phyloP scores from a whole-genome alignment of 225 moss, liverwort and hornwort genomes.

The Anthoceros angustus region DNA sequence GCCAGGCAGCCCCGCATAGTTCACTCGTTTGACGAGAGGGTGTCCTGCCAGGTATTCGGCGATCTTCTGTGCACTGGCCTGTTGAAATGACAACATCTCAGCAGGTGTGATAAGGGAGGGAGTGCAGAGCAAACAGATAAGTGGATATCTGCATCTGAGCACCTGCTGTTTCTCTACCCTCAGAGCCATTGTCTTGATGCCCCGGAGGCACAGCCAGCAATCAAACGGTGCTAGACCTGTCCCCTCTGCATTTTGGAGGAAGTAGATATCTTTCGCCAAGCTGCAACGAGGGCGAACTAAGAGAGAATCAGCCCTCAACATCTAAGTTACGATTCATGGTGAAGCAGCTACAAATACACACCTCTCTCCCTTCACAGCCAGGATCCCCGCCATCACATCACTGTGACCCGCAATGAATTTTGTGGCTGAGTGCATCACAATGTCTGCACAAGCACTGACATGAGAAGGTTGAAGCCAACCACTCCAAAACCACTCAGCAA shows the following conservation, averaged over 20 bases:
- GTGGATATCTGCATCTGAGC: background rate
- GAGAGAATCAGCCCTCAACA: background rate
- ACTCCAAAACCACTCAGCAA: background rate
- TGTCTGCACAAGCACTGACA: slow-evolving; percentile 26
- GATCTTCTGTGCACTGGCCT: slow-evolving; percentile 73
- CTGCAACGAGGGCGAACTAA: slow-evolving; percentile 15
- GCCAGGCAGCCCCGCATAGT: slow-evolving; percentile 71
- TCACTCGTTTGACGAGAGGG: slow-evolving; percentile 46
- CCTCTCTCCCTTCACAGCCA: slow-evolving; percentile 79
- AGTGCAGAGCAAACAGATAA: background rate
- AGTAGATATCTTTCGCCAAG: slow-evolving; percentile 55
- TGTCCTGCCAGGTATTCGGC: slow-evolving; percentile 60
- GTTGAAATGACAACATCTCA: slow-evolving; percentile 6
- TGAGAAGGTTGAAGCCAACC: background rate
- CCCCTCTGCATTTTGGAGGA: slow-evolving; percentile 68
- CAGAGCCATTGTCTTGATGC: slow-evolving; percentile 82
- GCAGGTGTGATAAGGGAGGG: background rate
- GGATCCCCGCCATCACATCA: slow-evolving; percentile 89
- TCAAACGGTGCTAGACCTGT: slow-evolving; percentile 81
- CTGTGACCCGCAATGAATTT: slow-evolving; percentile 91
- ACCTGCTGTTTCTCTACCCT: slow-evolving; percentile 92
- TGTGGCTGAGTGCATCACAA: slow-evolving; percentile 89
- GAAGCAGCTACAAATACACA: slow-evolving; percentile 9
- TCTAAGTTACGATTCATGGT: background rate
- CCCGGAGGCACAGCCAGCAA: slow-evolving; percentile 86